These are phyloP conservation scores for Nyssa sinensis DNA, from an alignment of 148 eudicot genomes.

Conservation along the genomic window DNA sequence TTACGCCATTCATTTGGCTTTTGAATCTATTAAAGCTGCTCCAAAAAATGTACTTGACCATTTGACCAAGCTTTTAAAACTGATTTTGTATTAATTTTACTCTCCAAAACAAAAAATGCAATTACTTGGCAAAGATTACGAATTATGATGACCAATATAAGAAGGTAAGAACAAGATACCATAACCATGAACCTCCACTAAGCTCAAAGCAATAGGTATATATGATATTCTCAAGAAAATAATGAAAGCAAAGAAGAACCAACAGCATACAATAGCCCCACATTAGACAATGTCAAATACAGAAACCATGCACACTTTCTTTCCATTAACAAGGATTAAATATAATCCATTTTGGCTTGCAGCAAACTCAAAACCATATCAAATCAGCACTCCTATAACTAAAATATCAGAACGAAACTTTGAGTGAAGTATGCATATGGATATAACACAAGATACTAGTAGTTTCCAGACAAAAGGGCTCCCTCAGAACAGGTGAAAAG, in stretches of 20 bases:
- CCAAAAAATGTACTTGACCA: too few relatives aligned
- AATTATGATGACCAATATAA: background rate
- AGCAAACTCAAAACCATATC: background rate
- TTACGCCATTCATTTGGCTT: too few relatives aligned
- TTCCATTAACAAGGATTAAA: slow-evolving; percentile 29
- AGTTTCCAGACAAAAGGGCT: slow-evolving; percentile 12
- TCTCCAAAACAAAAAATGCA: background rate
- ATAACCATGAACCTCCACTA: background rate
- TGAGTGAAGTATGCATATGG: slow-evolving; percentile 4
- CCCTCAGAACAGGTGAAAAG: slow-evolving; percentile 8
- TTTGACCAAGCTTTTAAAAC: too few relatives aligned
- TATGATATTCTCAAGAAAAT: background rate
- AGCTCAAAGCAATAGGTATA: background rate
- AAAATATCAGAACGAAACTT: slow-evolving; percentile 11
- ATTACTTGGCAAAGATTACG: background rate
- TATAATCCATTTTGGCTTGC: slow-evolving; percentile 11
- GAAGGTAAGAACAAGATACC: background rate
- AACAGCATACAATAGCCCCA: background rate
- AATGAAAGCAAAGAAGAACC: background rate
- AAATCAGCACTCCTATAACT: slow-evolving; percentile 9
- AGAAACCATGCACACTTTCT: slow-evolving; percentile 5
- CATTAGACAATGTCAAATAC: background rate
- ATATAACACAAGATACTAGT: slow-evolving; percentile 2
- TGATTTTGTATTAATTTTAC: too few relatives aligned
- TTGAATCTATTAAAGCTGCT: too few relatives aligned